phyloP scores from a whole-genome alignment of 495 filamentous ascomycete genomes.

The Xylaria palmicola region DNA sequence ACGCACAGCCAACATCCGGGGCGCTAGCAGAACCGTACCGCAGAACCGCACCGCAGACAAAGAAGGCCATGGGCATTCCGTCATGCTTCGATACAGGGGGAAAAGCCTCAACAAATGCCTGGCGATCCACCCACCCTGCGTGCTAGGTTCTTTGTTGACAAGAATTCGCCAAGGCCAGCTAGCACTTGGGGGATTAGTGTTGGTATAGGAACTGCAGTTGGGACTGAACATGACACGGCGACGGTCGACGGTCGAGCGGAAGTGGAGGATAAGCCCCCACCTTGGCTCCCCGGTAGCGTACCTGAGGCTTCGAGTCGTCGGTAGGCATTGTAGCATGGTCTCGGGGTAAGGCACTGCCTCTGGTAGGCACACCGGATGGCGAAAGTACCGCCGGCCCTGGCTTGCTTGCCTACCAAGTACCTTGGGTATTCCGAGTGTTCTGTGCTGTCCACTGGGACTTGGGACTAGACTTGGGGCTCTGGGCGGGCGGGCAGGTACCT shows the following conservation, averaged over 20 bases:
- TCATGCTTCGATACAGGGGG: neutral
- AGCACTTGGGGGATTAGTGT: neutral
- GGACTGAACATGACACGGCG: conserved; percentile 13
- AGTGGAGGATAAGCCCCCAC: conserved; percentile 17
- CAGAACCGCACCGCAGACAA: neutral
- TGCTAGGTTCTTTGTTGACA: neutral
- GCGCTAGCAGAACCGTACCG: neutral
- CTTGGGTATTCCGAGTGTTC: too few relatives aligned
- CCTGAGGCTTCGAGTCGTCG: neutral
- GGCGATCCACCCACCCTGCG: neutral
- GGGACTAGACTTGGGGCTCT: too few relatives aligned
- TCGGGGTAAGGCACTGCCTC: too few relatives aligned
- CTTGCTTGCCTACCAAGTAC: too few relatives aligned
- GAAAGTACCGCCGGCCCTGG: too few relatives aligned
- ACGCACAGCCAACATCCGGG: neutral
- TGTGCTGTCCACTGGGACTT: too few relatives aligned
- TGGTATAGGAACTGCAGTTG: neutral
- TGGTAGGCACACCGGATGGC: too few relatives aligned
- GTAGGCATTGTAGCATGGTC: too few relatives aligned
- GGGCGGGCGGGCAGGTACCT: too few relatives aligned
- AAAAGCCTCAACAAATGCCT: conserved; percentile 14
- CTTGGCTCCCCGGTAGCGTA: neutral
- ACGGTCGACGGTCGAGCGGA: conserved; percentile 32
- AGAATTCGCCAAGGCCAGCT: conserved; percentile 7
- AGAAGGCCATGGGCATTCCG: conserved; percentile 4